Base-by-base conservation (phyloP, 768 basidiomycete species). In the Boletus edulis region DNA sequence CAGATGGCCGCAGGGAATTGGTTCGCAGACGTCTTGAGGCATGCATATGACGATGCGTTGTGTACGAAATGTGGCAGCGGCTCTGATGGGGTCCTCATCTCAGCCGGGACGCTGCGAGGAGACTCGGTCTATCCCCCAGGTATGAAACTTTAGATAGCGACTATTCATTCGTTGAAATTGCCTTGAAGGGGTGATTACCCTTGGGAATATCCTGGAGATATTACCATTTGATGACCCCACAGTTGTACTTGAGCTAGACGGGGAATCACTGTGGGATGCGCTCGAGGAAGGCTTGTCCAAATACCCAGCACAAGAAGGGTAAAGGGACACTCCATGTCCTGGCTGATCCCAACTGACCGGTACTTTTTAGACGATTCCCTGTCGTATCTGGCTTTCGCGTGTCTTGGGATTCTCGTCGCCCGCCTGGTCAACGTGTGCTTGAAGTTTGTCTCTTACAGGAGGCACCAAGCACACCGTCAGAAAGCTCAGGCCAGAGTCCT, bases 301-400 rank as follows among this genome's bases (percentile, higher is more conserved):
- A 49, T 95, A 88, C 82, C 94, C 94, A 8, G 86, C 91, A 17
- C 92, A 94, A 71, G 94, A 95, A 79, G 94, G 94, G 92, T 84
- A 56, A 69, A 76, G 55, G 3, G n/a, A 46, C n/a, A 10, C 54
- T 22, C 24, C 20, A 0, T 37, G 13, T 32, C 15, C n/a, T 31
- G 9, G 35, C 42, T 9, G 0, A 3, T 38, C 46, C 35, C 20
- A 11, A 18, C 46, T 51, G 24, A 66, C 10, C 17, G 3, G 5
- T 39, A 9, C 8, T 46, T 45, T 10, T 13, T 49, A 94, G 93
- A 20, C 90, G 94, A 13, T 97, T 97, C 72, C 93, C 94, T 0
- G 79, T 93, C 13, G 77, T 96, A 37, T 88, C 93, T 22, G 94
- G 94, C 17, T 79, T 95, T 38, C 84, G 83, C 12, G 87, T 95